Conservation (phyloP, 2,329 filamentous ascomycete species). For the Bisporella sp. region DNA sequence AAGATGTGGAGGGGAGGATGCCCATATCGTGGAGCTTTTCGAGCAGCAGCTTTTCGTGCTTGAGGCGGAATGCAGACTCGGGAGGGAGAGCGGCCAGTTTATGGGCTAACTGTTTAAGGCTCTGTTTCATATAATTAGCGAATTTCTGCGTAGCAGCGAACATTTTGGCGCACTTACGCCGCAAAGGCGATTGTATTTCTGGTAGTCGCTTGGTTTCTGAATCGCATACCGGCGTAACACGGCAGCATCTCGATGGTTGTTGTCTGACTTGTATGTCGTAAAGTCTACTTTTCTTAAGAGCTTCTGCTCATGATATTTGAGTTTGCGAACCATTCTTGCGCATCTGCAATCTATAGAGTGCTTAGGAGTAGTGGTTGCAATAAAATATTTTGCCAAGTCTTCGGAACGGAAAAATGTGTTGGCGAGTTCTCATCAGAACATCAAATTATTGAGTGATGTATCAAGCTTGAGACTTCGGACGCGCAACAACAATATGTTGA, state of each 20-base stretch:
- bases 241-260: constrained; percentile 73
- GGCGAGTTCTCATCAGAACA: neutral
- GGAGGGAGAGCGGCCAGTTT: constrained; percentile 77
- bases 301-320: constrained; percentile 96
- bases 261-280: constrained; percentile 85
- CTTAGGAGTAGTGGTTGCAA: neutral
- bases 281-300: constrained; percentile 91
- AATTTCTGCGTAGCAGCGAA: neutral
- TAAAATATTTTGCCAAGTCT: constrained; percentile 7
- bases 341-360: constrained; percentile 1
- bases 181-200: constrained; percentile 58
- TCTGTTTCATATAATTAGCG: constrained; percentile 37
- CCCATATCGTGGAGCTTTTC: constrained; percentile 94
- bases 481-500: too few species aligned
- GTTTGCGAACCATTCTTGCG: constrained; percentile 76
- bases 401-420: neutral
- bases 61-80: constrained; percentile 67
- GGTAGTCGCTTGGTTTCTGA: constrained; percentile 82
- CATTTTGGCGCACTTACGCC: constrained; percentile 43
- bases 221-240: constrained; percentile 85
- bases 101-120: constrained; percentile 85
- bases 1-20: constrained; percentile 60
- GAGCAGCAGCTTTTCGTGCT: constrained; percentile 80
- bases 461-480: too few species aligned
- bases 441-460: too few species aligned